Base-by-base conservation (phyloP, 176 grass and related monocot species). In the Carex myosuroides region DNA sequence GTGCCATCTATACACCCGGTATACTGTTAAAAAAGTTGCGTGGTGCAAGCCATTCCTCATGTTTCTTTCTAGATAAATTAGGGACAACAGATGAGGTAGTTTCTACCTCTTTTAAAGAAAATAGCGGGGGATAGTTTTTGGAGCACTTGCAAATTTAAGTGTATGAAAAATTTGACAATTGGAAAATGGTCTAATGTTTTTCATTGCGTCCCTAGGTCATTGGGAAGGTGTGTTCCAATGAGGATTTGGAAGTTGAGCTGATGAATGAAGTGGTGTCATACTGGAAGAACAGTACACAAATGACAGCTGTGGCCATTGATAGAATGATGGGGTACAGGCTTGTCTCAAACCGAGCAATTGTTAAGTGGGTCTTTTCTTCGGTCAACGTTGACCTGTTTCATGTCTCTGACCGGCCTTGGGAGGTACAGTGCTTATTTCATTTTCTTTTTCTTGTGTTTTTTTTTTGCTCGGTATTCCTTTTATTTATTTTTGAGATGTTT, bases 351-450 rank as follows among this genome's bases (percentile, higher is more conserved):
- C 82, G 91, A 83, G 88, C 96, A 73, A 99, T 99, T 29, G 85
- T 99, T 72, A 93, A 90, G 84, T 99, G 96, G 96, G 96, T 95
- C 22, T 99, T 99, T 85, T 89, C 88, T 90, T 65, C 79, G 77
- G 70, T 84, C 46, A 99, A 93, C 87, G 83, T 92, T 22, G 89
- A 99, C 52, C 88, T 93, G 70, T 99, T 95, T 79, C 93, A 99
- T 92, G 69, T 99, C 71, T 99, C 96, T 62, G 96, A 99, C 88
- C 88, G 93, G 69, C 93, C 96, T 83, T 99, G 96, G 96, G 96
- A 99, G 92, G 96, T 98, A 85, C 13, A 20, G 46, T 57, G 18
- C 32, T 61, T 18, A 74, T 33, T 80, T 87, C 16, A 42, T 76
- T 37, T 13, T 37, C 76, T 18, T 60, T 44, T 61, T 46, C 42